Evolutionary conservation across 1,139 yeast genomes (phyloP).

Genomic region (Lodderomyces pseudojiufengensis): DNA sequence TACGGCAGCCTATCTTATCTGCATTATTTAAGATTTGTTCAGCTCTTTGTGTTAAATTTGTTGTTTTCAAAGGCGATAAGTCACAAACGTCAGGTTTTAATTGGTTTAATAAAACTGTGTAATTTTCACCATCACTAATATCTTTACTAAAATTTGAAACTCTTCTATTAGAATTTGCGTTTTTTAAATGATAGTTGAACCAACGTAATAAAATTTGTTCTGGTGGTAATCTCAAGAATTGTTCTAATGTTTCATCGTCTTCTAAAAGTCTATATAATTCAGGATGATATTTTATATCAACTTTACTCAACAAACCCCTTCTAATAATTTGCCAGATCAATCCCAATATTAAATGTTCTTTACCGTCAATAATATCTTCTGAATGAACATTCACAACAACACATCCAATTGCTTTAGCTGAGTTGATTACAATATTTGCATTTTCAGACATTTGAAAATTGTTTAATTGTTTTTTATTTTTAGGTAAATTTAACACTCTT

Average conservation of each 20-base stretch:
- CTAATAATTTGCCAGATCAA: conserved; percentile 98
- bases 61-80: conserved; percentile 70
- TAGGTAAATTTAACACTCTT: conserved; percentile 88
- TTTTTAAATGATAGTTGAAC: conserved; percentile 94
- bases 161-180: conserved; percentile 87
- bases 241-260: conserved; percentile 96
- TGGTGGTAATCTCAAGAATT: conserved; percentile 92
- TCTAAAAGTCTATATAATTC: conserved; percentile 91
- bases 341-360: conserved; percentile 92
- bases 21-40: conserved; percentile 83
- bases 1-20: conserved; percentile 87
- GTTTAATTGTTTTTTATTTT: conserved; percentile 71
- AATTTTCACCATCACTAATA: conserved; percentile 92
- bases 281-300: conserved; percentile 94
- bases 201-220: conserved; percentile 95
- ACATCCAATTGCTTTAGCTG: conserved; percentile 98
- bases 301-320: conserved; percentile 89
- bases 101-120: conserved; percentile 84
- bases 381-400: conserved; percentile 97
- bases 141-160: conserved; percentile 84
- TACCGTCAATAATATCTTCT: conserved; percentile 95
- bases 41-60: conserved; percentile 75
- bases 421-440: conserved; percentile 94
- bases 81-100: conserved; percentile 84
- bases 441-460: conserved; percentile 95